Evolutionary conservation across 2,329 filamentous ascomycete species (phyloP).

Genomic region (Microdochium trichocladiopsis): DNA sequence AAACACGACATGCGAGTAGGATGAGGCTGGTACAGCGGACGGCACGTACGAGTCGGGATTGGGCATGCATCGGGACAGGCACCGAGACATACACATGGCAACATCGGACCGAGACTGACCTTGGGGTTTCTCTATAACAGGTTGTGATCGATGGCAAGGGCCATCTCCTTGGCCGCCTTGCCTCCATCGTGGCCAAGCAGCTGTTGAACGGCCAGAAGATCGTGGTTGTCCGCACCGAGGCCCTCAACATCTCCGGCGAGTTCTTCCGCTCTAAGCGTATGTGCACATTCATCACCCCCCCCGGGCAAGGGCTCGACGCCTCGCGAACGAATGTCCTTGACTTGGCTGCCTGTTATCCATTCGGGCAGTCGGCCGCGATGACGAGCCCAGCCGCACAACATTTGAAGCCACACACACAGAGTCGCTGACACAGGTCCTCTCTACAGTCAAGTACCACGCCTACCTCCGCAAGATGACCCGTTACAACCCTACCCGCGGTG

Average conservation of each 20-base stretch:
- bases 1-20: neutral
- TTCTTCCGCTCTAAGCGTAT: conserved; percentile 99
- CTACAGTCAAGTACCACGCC: conserved; percentile 97
- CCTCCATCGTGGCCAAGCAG: conserved; percentile 98
- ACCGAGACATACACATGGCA: neutral
- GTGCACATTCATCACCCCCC: conserved; percentile 35
- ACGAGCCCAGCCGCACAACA: neutral
- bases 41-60: neutral
- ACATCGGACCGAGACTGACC: conserved; percentile 20
- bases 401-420: neutral
- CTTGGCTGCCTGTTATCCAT: neutral
- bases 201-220: conserved; percentile 99
- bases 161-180: conserved; percentile 98
- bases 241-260: conserved; percentile 99
- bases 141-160: conserved; percentile 99
- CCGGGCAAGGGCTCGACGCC: neutral
- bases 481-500: conserved; percentile 98
- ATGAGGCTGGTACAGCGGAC: neutral
- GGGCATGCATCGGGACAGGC: neutral
- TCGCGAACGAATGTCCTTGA: neutral
- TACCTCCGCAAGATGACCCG: conserved; percentile 99
- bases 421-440: conserved; percentile 38
- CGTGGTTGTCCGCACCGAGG: conserved; percentile 96
- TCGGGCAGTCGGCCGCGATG: neutral
- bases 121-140: conserved; percentile 35